phyloP scores from a whole-genome alignment of 2,329 filamentous ascomycete species.

The Fusarium sp. region DNA sequence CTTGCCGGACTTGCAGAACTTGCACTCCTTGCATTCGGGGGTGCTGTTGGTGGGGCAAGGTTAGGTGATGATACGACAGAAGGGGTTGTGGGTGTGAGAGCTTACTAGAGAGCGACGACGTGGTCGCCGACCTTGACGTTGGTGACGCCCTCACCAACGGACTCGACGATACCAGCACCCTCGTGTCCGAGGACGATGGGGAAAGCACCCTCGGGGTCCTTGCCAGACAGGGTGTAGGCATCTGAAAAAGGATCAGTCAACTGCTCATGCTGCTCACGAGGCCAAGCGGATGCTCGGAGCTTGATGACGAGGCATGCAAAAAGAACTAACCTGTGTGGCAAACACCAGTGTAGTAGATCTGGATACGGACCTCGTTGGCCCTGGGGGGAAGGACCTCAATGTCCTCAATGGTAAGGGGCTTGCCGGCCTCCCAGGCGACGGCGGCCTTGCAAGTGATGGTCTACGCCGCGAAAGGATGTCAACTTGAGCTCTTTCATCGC shows the following conservation, averaged over 20 bases:
- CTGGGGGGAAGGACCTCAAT: constrained; percentile 88
- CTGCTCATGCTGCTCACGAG: not conserved
- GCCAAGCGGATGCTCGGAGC: constrained; percentile 6
- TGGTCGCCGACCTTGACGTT: constrained; percentile 93
- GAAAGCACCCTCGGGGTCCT: constrained; percentile 96
- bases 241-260: constrained; percentile 57
- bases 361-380: constrained; percentile 94
- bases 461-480: constrained; percentile 55
- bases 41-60: constrained; percentile 64
- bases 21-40: constrained; percentile 96
- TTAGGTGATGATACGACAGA: constrained; percentile 5
- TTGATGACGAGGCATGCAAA: constrained; percentile 11
- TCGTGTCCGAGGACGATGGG: constrained; percentile 89
- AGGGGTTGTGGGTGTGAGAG: not conserved
- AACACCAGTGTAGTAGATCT: constrained; percentile 97
- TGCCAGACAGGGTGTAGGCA: constrained; percentile 93
- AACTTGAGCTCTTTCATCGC: constrained; percentile 19
- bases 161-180: constrained; percentile 91
- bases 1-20: constrained; percentile 99
- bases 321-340: constrained; percentile 84
- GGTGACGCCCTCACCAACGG: constrained; percentile 92
- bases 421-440: constrained; percentile 95
- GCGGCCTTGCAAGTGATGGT: constrained; percentile 97
- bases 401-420: constrained; percentile 87
- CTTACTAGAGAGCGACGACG: constrained; percentile 86